Evolutionary conservation across 78 protist species (phyloP).

Genomic region (Dictyostelium capitatum): DNA sequence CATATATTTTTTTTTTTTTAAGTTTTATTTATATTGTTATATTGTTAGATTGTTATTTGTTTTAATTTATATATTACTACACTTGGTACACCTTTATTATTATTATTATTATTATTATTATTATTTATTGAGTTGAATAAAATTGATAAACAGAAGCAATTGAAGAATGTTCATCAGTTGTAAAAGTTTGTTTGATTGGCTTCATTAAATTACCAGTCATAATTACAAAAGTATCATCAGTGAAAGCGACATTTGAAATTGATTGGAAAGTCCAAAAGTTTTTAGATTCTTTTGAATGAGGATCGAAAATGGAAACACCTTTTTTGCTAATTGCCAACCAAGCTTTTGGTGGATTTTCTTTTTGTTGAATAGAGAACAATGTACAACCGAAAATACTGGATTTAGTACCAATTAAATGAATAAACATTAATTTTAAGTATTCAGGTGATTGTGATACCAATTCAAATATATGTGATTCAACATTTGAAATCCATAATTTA

Average conservation of each 20-base stretch:
- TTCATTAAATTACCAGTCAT: constrained; percentile 80
- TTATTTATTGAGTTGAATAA: constrained; percentile 40
- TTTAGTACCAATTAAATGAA: constrained; percentile 46
- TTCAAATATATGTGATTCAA: constrained; percentile 73
- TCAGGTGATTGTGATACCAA: constrained; percentile 66
- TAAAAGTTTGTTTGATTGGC: constrained; percentile 48
- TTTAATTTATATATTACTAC: no score
- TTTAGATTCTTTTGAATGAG: constrained; percentile 57
- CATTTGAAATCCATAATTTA: constrained; percentile 35
- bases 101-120: neutral
- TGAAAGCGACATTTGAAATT: constrained; percentile 53
- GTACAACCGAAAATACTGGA: constrained; percentile 60
- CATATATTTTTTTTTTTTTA: neutral
- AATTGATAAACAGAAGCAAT: constrained; percentile 63
- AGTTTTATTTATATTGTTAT: neutral
- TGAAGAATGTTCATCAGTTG: constrained; percentile 51
- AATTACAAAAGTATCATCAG: constrained; percentile 60
- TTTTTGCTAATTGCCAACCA: constrained; percentile 40
- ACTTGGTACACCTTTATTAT: neutral
- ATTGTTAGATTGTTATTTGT: neutral
- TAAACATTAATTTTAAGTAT: constrained; percentile 53
- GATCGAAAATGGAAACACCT: constrained; percentile 59
- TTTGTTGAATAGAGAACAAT: constrained; percentile 42
- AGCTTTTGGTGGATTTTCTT: constrained; percentile 77
- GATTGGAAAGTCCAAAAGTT: constrained; percentile 68